Base-by-base conservation (phyloP, 129 eudicot genomes). In the Pittosporum tobira region DNA sequence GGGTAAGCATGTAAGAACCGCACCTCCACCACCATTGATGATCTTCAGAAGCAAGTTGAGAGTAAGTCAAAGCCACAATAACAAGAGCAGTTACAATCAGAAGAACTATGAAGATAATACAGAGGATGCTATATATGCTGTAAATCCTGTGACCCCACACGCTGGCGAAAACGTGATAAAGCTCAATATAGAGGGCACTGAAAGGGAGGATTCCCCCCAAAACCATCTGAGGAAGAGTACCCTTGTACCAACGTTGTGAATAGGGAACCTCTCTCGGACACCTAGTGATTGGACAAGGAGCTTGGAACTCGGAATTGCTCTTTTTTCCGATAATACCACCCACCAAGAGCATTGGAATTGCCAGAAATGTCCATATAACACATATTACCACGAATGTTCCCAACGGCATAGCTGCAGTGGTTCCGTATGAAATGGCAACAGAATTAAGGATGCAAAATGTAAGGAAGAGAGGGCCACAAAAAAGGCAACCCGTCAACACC, bases 271-370 rank as follows among this genome's bases (percentile, higher is more conserved):
- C 81, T 67, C 82, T 71, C 10, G 82, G 77, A 48, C 71, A 76
- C 59, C 71, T 76, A 61, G 82, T 71, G 44, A 77, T 76, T 1
- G 71, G 73, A 23, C 60, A 47, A 18, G 82, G 82, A 66, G 82
- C 77, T 48, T 76, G 82, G 26, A 76, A 76, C 48, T 76, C 82
- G 14, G 73, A 63, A 63, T 76, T 76, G 60, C 82, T 76, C 61
- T 76, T 76, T 63, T 76, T 76, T 9, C 82, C 82, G 2, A 77
- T 77, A 54, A 76, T 66, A 13, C 82, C 82, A 37, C 82, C 82
- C 77, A 76, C 49, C 1, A 71, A 74, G 5, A 71, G 76, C 70
- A 76, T 62, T 11, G 82, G 82, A 29, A 74, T 71, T 37, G 82
- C 71, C 56, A 76, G 77, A 34, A 76, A 67, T 3, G 73, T 66